Evolutionary conservation across 2,329 filamentous ascomycete genomes (phyloP).

Genomic region (Septoria linicola): DNA sequence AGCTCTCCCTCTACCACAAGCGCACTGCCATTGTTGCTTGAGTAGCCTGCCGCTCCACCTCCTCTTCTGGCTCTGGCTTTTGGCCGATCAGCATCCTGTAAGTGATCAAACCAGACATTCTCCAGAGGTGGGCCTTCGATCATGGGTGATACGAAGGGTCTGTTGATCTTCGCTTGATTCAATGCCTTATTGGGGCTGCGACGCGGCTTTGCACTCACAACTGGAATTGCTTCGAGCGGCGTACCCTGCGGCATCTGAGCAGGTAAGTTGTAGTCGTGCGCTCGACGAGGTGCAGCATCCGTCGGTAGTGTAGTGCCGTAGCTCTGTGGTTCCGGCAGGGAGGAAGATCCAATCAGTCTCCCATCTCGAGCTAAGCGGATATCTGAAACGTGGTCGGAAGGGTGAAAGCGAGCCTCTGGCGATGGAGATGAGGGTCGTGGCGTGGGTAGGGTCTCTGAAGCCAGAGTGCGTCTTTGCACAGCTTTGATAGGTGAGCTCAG

Average conservation of each 20-base stretch:
- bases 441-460: constrained; percentile 26
- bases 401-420: constrained; percentile 22
- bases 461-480: neutral
- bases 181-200: constrained; percentile 23
- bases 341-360: constrained; percentile 18
- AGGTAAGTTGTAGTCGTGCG: constrained; percentile 19
- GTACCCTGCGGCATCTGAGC: constrained; percentile 23
- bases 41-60: neutral
- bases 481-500: constrained; percentile 21
- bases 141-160: constrained; percentile 35
- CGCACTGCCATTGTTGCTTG: neutral
- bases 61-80: constrained; percentile 7
- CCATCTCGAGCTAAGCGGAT: constrained; percentile 26
- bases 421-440: constrained; percentile 37
- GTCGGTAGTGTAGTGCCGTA: constrained; percentile 17
- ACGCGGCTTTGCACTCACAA: constrained; percentile 19
- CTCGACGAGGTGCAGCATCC: neutral
- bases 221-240: constrained; percentile 30
- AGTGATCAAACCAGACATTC: constrained; percentile 36
- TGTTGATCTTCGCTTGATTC: constrained; percentile 27
- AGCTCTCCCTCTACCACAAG: constrained; percentile 33
- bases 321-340: constrained; percentile 21
- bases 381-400: constrained; percentile 28
- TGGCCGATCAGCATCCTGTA: constrained; percentile 23
- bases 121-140: constrained; percentile 23